phyloP scores from a whole-genome alignment of 1,284 basidiomycete genomes.

The Sanghuangporus weigelae region DNA sequence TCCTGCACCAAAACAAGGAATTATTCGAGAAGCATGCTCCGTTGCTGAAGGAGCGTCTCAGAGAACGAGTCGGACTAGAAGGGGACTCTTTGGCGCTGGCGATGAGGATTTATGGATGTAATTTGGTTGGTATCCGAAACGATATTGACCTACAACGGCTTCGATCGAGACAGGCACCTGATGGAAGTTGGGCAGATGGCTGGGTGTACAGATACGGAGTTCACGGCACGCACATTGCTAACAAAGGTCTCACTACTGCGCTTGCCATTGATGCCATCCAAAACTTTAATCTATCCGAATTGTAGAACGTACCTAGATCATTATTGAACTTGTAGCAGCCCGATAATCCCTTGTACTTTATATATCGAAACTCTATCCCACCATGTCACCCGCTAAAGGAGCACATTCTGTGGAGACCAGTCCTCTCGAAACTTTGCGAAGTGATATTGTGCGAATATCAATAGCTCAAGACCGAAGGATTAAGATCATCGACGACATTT shows the following conservation, averaged over 20 bases:
- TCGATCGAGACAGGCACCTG: slow-evolving; percentile 11
- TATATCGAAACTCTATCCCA: too few species aligned
- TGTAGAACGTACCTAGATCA: background rate
- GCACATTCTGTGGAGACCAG: too few species aligned
- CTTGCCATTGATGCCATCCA: slow-evolving; percentile 13
- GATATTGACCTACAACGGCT: slow-evolving; percentile 12
- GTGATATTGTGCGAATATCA: too few species aligned
- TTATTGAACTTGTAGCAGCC: background rate
- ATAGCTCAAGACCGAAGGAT: too few species aligned
- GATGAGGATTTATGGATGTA: slow-evolving; percentile 15
- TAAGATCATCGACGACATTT: too few species aligned
- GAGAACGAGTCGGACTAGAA: slow-evolving; percentile 7
- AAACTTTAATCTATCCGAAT: background rate
- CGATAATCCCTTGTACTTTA: background rate
- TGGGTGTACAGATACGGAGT: slow-evolving; percentile 16
- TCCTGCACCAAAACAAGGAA: slow-evolving; percentile 27
- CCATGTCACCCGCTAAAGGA: too few species aligned
- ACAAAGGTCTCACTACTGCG: slow-evolving; percentile 16
- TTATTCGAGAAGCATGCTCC: background rate
- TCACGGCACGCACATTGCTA: slow-evolving; percentile 7
- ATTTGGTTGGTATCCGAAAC: slow-evolving; percentile 2
- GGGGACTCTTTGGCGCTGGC: slow-evolving; percentile 15
- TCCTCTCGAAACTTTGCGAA: too few species aligned
- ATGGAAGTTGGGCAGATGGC: slow-evolving; percentile 17
- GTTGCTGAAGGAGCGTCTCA: slow-evolving; percentile 4